These are phyloP conservation scores for Ophiostoma himal-ulmi DNA, from an alignment of 2,329 filamentous ascomycete species.

Conservation along the genomic window DNA sequence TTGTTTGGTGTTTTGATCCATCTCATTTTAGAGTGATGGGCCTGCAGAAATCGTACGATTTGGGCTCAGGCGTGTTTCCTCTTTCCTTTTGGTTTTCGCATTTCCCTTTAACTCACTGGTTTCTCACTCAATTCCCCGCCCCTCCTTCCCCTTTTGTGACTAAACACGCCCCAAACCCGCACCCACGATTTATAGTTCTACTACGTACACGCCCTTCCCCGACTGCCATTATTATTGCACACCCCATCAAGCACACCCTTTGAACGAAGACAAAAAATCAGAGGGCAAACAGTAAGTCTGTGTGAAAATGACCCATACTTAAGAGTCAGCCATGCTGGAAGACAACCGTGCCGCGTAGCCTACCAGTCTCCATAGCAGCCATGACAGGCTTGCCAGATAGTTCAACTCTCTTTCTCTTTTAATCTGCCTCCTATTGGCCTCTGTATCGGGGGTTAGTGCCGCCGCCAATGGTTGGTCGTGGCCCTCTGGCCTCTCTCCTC, in stretches of 20 bases:
- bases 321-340: no score
- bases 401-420: no score
- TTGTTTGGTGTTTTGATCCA: conserved; percentile 14
- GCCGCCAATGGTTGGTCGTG: not conserved
- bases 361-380: no score
- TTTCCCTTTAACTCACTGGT: not conserved
- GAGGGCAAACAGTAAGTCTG: no score
- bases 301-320: no score
- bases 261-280: no score
- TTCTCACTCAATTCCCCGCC: conserved; percentile 2
- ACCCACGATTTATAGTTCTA: not conserved
- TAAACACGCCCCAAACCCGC: conserved; percentile 11
- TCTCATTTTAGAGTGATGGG: conserved; percentile 13
- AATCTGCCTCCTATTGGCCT: not conserved
- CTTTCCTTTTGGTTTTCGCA: conserved; percentile 14
- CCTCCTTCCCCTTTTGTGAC: conserved; percentile 11
- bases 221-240: not conserved
- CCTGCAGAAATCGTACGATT: conserved; percentile 28
- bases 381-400: no score
- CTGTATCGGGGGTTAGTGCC: not conserved
- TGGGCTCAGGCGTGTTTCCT: conserved; percentile 20
- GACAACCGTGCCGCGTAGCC: no score
- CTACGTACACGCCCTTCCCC: not conserved
- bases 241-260: not conserved
- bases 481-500: not conserved